Evolutionary conservation across 2,329 filamentous ascomycete genomes (phyloP).

Genomic region (Talaromyces verruculosus): DNA sequence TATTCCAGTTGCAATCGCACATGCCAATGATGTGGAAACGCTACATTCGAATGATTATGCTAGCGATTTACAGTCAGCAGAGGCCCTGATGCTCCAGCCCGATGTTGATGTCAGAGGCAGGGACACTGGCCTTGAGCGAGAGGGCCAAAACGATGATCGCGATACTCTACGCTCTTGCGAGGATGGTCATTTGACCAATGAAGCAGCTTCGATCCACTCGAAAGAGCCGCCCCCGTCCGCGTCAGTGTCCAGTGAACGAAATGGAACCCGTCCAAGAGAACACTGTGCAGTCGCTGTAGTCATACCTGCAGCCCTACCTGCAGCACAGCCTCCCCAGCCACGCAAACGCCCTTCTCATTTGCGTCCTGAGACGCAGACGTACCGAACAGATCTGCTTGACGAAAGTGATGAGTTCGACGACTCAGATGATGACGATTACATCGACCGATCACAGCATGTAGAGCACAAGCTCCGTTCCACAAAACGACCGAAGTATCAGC

Average conservation of each 20-base stretch:
- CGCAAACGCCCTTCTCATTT: not conserved
- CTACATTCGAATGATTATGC: not conserved
- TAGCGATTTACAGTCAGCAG: not conserved
- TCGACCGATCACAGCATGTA: not conserved
- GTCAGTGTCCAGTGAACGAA: not conserved
- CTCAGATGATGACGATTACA: not conserved
- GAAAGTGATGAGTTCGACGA: not conserved
- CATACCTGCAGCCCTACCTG: not conserved
- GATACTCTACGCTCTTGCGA: not conserved
- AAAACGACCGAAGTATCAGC: not conserved
- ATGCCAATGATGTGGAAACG: not conserved
- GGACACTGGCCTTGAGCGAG: not conserved
- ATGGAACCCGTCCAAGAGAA: not conserved
- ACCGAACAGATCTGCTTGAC: not conserved
- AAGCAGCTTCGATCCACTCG: not conserved
- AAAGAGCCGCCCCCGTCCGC: not conserved
- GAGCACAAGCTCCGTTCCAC: not conserved
- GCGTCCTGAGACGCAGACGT: not conserved
- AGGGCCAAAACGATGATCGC: not conserved
- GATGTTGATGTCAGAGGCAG: not conserved
- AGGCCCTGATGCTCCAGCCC: not conserved
- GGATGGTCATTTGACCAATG: not conserved
- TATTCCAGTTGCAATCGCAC: not conserved
- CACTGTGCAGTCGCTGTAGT: not conserved
- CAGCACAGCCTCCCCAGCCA: not conserved